Evolutionary conservation across 371 early-diverging fungal genomes (phyloP), one percentile per base, ranked within the genome.

Genomic region (Circinella umbellata): DNA sequence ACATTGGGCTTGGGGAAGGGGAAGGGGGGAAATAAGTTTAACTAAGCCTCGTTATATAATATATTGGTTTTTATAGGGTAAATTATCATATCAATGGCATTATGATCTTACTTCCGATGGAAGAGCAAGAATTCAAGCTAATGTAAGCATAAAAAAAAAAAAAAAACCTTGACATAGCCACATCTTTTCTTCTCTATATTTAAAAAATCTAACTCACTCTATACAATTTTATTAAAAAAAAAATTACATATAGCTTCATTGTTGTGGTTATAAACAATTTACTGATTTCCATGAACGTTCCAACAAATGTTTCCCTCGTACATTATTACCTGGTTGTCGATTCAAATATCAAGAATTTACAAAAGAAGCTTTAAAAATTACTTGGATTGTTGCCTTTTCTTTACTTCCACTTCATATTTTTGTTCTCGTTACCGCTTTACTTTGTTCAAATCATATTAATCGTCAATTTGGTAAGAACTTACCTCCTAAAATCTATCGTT

Each of bases 371-470:
- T 66, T 89, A 11, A 75, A 72, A 11, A 79, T 73, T 4, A 79
- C 82, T 11, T 87, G 81, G 55, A 82, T 81, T n/a, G 83, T 80
- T 5, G 89, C 89, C 1, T 89, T 89, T 60, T 74, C 78, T 0
- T 63, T 85, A 57, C 63, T 89, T 7, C 83, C 86, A 7, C 55
- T 81, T 27, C 86, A 86, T 70, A 49, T 89, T 17, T 73, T 86
- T 37, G 81, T 87, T 17, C 67, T 89, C 67, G 64, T 86, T 38
- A 75, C 83, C 0, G 89, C 79, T 1, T 70, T 89, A 18, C 71
- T 89, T 15, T 89, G 89, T 64, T 83, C 88, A 4, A 87, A 89
- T 55, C 89, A 89, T 57, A 77, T 89, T 62, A 86, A 89, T 46
- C 82, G 81, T 62, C 77, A 76, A 61, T 85, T 85, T 46, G 83